Percentiles rank a stretch among this genome's conserved stretches.
phyloP scores from a whole-genome alignment of 2,329 filamentous ascomycete species.

The Geosmithia putterillii region DNA sequence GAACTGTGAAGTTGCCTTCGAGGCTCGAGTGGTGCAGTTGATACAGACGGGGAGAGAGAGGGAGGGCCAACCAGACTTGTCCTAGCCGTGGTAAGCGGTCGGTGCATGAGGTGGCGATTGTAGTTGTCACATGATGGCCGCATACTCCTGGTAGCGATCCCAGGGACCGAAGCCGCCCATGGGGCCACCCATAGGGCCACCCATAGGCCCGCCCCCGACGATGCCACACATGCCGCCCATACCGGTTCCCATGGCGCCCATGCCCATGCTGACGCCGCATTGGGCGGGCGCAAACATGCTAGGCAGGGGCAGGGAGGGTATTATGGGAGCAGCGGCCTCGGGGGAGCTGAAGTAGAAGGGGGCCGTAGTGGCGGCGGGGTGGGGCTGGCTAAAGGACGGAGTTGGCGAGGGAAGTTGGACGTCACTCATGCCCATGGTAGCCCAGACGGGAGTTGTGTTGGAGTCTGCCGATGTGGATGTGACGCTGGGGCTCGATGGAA shows the following conservation, averaged over 20 bases:
- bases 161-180: slow-evolving; percentile 55
- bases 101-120: no score
- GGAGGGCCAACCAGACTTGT: no score
- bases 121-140: slow-evolving; percentile 76
- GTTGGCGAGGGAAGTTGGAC: slow-evolving; percentile 67
- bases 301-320: slow-evolving; percentile 68
- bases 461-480: slow-evolving; percentile 60
- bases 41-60: no score
- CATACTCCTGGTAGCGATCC: slow-evolving; percentile 76
- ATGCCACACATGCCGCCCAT: slow-evolving; percentile 15
- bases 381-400: slow-evolving; percentile 63
- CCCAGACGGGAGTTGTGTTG: slow-evolving; percentile 61
- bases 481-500: slow-evolving; percentile 78
- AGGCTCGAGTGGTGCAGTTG: background rate
- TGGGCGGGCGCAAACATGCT: slow-evolving; percentile 69
- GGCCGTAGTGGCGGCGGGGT: slow-evolving; percentile 58
- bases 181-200: slow-evolving; percentile 41
- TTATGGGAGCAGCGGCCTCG: slow-evolving; percentile 60
- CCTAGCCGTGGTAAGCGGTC: slow-evolving; percentile 17
- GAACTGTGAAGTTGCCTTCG: slow-evolving; percentile 5
- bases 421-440: slow-evolving; percentile 62
- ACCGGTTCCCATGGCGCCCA: slow-evolving; percentile 27
- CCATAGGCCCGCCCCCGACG: no score
- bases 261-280: slow-evolving; percentile 69
- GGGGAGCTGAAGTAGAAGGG: slow-evolving; percentile 72